Evolutionary conservation across 345 rosid species (phyloP).

Genomic region (Eucalyptus erythrocorys): DNA sequence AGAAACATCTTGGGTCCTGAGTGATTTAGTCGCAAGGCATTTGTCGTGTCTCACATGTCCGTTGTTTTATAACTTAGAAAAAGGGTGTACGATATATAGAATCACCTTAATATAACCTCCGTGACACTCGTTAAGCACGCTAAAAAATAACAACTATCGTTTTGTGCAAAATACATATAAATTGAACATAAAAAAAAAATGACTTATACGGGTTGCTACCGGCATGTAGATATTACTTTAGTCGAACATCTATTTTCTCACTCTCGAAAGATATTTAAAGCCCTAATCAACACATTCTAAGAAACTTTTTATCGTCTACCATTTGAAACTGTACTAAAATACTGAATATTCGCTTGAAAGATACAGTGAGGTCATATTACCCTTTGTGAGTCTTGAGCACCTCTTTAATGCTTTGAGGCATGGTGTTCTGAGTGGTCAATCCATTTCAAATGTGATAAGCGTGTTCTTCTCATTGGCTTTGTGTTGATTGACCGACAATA

Average conservation of each 20-base stretch:
- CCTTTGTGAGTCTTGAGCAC: background rate
- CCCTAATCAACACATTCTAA: too few relatives aligned
- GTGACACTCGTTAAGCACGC: background rate
- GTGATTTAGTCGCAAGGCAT: background rate
- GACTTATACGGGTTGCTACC: too few relatives aligned
- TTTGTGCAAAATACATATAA: background rate
- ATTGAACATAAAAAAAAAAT: background rate
- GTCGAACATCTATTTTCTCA: too few relatives aligned
- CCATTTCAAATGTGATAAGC: background rate
- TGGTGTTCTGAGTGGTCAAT: background rate
- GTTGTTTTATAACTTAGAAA: too few relatives aligned
- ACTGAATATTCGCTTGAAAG: background rate
- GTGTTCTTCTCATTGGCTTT: background rate
- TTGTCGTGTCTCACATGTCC: background rate
- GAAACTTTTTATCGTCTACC: fast-evolving
- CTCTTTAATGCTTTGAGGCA: background rate
- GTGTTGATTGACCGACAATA: background rate
- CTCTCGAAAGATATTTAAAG: too few relatives aligned
- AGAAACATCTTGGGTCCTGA: background rate
- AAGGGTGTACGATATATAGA: too few relatives aligned
- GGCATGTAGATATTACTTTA: too few relatives aligned
- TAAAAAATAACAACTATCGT: too few relatives aligned
- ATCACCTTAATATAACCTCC: fast-evolving
- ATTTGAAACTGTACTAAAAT: background rate
- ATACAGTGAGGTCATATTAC: background rate